Percentiles rank a stretch among this genome's conserved stretches.
phyloP scores from a whole-genome alignment of 768 basidiomycete genomes.

The Hericium erinaceus region DNA sequence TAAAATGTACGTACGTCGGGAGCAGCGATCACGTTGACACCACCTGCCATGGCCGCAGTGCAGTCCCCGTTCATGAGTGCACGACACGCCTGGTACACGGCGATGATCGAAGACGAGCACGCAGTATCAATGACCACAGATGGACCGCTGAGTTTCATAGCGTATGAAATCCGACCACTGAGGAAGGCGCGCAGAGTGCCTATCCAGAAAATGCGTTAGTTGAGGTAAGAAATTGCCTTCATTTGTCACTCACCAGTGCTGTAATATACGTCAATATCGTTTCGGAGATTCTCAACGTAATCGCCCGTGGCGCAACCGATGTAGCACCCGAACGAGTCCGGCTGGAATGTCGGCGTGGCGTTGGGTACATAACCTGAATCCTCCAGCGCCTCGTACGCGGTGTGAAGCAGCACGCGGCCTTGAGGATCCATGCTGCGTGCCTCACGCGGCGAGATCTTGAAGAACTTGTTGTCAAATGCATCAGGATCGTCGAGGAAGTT shows the following conservation, averaged over 20 bases:
- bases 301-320: slow-evolving; percentile 65
- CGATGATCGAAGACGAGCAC: slow-evolving; percentile 62
- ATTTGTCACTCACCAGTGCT: slow-evolving; percentile 40
- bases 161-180: slow-evolving; percentile 64
- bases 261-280: slow-evolving; percentile 62
- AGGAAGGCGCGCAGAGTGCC: slow-evolving; percentile 64
- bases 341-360: slow-evolving; percentile 39
- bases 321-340: slow-evolving; percentile 53
- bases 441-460: slow-evolving; percentile 66
- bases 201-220: slow-evolving; percentile 15
- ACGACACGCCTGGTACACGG: slow-evolving; percentile 61
- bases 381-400: slow-evolving; percentile 61
- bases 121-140: slow-evolving; percentile 68
- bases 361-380: slow-evolving; percentile 61
- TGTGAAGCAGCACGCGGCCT: slow-evolving; percentile 57
- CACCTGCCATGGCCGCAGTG: slow-evolving; percentile 58
- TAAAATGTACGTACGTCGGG: slow-evolving; percentile 45
- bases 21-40: slow-evolving; percentile 63
- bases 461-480: slow-evolving; percentile 62
- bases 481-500: slow-evolving; percentile 54
- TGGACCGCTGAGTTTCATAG: slow-evolving; percentile 58
- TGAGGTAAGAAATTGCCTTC: neutral
- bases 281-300: slow-evolving; percentile 54
- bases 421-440: slow-evolving; percentile 73
- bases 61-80: slow-evolving; percentile 58